phyloP scores from a whole-genome alignment of 1,284 basidiomycete genomes.

The Wallemia mellicola region DNA sequence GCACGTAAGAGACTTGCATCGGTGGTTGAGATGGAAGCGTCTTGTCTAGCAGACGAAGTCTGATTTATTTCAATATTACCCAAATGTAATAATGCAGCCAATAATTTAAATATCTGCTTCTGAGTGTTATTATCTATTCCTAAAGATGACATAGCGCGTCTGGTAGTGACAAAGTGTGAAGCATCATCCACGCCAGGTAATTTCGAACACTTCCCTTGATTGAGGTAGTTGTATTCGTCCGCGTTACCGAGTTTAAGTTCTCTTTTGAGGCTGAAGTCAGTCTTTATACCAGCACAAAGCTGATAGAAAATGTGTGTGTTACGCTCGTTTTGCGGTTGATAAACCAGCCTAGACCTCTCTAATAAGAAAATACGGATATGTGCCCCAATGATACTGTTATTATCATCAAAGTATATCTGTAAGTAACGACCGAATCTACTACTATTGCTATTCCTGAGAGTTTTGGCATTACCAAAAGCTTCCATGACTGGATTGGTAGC shows the following conservation, averaged over 20 bases:
- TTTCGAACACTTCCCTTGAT: constrained; percentile 58
- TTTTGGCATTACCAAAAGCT: constrained; percentile 21
- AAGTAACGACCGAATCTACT: constrained; percentile 21
- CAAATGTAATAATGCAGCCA: constrained; percentile 77
- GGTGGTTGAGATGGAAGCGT: constrained; percentile 54
- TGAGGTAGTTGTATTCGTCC: constrained; percentile 29
- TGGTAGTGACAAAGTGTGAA: constrained; percentile 77
- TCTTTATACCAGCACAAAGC: constrained; percentile 18
- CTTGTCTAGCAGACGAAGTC: constrained; percentile 26
- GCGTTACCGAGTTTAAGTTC: constrained; percentile 13
- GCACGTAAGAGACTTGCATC: constrained; percentile 54
- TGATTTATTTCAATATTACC: constrained; percentile 80
- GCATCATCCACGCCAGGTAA: constrained; percentile 82
- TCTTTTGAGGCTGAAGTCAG: constrained; percentile 16
- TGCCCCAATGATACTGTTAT: constrained; percentile 19
- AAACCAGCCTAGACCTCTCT: constrained; percentile 19
- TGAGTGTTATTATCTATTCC: constrained; percentile 91
- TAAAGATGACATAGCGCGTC: constrained; percentile 85
- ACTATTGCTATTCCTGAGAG: constrained; percentile 21
- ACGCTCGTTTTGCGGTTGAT: constrained; percentile 19
- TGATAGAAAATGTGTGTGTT: constrained; percentile 23
- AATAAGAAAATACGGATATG: constrained; percentile 20
- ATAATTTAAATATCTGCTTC: constrained; percentile 84
- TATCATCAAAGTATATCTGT: constrained; percentile 18
- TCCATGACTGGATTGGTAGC: constrained; percentile 20